These are phyloP conservation scores for Annulohypoxylon stygium DNA, from an alignment of 495 filamentous ascomycete genomes.

Conservation along the genomic window DNA sequence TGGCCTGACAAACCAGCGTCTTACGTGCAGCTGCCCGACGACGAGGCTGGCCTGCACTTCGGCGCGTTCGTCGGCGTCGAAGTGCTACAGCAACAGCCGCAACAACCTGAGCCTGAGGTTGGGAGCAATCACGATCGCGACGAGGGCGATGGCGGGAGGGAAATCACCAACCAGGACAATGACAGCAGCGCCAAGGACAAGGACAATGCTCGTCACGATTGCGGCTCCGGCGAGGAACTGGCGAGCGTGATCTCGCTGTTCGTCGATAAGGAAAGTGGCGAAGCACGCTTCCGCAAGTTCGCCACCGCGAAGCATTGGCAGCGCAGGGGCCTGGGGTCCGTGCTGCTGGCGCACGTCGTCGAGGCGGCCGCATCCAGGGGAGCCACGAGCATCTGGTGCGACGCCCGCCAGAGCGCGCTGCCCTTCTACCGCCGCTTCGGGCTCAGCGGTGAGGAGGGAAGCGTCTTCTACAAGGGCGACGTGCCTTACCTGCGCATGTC, in stretches of 20 bases:
- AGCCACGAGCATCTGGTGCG: constrained; percentile 47
- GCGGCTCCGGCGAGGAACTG: constrained; percentile 18
- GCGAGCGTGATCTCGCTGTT: constrained; percentile 46
- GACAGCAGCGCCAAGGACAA: not conserved
- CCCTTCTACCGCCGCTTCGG: constrained; percentile 44
- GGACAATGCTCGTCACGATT: constrained; percentile 2
- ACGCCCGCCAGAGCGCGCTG: constrained; percentile 45
- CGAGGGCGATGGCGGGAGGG: not conserved
- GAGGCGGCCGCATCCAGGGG: constrained; percentile 37
- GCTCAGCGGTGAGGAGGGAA: constrained; percentile 40
- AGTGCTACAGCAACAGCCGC: not conserved
- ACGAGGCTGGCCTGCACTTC: constrained; percentile 39
- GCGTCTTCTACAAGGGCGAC: constrained; percentile 41
- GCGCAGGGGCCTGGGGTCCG: constrained; percentile 42
- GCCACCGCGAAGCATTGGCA: constrained; percentile 44
- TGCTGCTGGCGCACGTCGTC: constrained; percentile 36
- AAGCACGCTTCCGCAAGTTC: constrained; percentile 44
- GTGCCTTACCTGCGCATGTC: constrained; percentile 43
- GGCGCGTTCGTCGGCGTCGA: constrained; percentile 27
- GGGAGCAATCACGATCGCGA: not conserved
- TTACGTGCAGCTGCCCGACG: constrained; percentile 48
- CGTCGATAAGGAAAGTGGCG: constrained; percentile 33
- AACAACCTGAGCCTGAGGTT: too few species aligned
- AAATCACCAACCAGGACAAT: not conserved
- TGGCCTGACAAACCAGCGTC: constrained; percentile 44